Conservation (phyloP, 176 grass and related monocot species). For the Bolboschoenus planiculmis region DNA sequence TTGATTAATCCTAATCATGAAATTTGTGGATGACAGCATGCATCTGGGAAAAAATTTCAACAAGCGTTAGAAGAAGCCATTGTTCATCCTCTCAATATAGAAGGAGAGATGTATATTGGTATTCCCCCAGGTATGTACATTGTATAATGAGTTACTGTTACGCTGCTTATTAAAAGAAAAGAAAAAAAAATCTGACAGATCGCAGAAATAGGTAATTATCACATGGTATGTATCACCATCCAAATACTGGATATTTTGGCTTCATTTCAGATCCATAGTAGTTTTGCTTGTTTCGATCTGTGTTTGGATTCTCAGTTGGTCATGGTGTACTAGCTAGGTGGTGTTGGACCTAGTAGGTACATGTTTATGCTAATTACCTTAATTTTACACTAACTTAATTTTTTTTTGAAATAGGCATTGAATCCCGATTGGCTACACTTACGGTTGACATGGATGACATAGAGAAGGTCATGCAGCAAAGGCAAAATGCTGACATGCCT, state of each 20-base stretch:
- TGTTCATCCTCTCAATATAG: conserved; percentile 85
- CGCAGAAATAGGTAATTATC: background rate
- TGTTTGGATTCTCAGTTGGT: background rate
- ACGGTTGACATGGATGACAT: conserved; percentile 71
- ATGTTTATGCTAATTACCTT: background rate
- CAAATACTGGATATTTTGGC: background rate
- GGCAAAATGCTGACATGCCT: conserved; percentile 20
- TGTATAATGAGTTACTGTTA: background rate
- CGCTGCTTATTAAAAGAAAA: background rate
- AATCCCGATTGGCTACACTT: conserved; percentile 72
- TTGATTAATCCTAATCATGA: conserved; percentile 14
- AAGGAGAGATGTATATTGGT: conserved; percentile 86
- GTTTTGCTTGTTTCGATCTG: background rate
- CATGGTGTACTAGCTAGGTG: background rate
- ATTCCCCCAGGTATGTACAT: conserved; percentile 77
- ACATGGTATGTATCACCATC: background rate
- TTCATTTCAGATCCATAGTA: background rate
- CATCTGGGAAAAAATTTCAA: conserved; percentile 88
- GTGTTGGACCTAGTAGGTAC: background rate
- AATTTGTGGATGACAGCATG: conserved; percentile 56
- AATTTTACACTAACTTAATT: background rate
- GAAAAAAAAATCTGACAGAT: background rate
- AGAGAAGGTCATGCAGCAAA: conserved; percentile 37
- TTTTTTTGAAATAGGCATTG: conserved; percentile 50
- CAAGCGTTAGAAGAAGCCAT: conserved; percentile 88